Base-by-base conservation (phyloP, 176 grass and related monocot species). In the Carex kokanica region DNA sequence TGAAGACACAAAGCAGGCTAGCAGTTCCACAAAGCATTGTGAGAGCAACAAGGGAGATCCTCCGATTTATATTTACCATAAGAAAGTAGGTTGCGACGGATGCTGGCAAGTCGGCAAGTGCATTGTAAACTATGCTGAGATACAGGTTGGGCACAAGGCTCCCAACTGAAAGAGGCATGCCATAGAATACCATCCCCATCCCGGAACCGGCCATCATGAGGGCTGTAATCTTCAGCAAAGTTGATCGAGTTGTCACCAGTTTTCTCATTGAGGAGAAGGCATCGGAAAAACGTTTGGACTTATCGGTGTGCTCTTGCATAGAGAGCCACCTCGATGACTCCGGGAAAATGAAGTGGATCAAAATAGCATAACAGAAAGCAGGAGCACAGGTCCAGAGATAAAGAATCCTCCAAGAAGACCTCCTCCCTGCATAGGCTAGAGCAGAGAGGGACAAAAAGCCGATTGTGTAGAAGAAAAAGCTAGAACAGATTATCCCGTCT, bases 301-400 rank as follows among this genome's bases (percentile, higher is more conserved):
- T 40, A 40, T 29, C 5, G 14, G 31, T 69, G 13, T 69, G 2
- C 13, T 69, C 15, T 38, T 40, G 12, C 5, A 2, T 38, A 9
- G 78, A 69, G 32, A 97, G 91, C 94, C 94, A 97, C 60, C 91
- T 82, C 9, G 91, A 91, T 13, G 94, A 93, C 67, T 97, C 94
- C 13, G 84, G 84, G 41, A 88, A 83, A 56, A 90, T 23, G 54
- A 87, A 84, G 81, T 87, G 78, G 16, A 97, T 2, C 0, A 93
- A 57, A 25, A 85, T 10, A 57, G 91, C 31, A 69, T 93, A 97
- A 83, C 64, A 83, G 73, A 93, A 75, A 21, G 66, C 86, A 0
- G 94, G 91, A 47, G 83, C 52, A 6, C 89, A 97, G 8, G 89
- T 93, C 88, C 88, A 97, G 0, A 93, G 31, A 43, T 93, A 97